These are phyloP conservation scores for Coccinonectria pachysandricola DNA, from an alignment of 2,329 filamentous ascomycete genomes.

Conservation along the genomic window DNA sequence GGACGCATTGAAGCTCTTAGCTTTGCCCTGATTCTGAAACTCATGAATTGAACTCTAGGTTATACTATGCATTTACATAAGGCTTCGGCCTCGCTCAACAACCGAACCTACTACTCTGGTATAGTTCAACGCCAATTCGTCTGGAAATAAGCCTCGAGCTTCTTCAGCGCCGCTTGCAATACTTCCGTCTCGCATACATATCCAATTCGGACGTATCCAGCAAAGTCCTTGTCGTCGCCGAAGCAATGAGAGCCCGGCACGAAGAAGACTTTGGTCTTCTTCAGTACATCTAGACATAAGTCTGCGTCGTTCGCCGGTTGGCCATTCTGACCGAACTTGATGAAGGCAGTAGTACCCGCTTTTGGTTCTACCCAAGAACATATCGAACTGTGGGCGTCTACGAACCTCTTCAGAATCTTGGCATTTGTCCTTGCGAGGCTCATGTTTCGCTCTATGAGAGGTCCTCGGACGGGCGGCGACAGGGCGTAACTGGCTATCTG, in stretches of 20 bases:
- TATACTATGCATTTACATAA: not conserved
- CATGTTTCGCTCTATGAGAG: slow-evolving; percentile 42
- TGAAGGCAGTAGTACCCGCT: slow-evolving; percentile 70
- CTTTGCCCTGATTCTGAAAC: no score
- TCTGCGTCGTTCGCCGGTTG: slow-evolving; percentile 59
- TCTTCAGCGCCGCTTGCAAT: slow-evolving; percentile 54
- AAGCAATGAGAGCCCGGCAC: slow-evolving; percentile 67
- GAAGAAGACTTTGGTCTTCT: slow-evolving; percentile 62
- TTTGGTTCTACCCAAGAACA: slow-evolving; percentile 64
- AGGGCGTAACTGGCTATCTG: slow-evolving; percentile 67
- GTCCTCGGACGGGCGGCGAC: slow-evolving; percentile 31
- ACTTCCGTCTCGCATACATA: slow-evolving; percentile 63
- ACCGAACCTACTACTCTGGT: no score
- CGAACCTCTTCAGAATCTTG: slow-evolving; percentile 54
- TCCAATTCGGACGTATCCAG: slow-evolving; percentile 67
- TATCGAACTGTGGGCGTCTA: slow-evolving; percentile 51
- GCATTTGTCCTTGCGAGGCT: slow-evolving; percentile 59
- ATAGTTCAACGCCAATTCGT: no score
- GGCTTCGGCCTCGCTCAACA: no score
- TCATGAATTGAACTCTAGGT: no score
- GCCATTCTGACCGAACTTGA: slow-evolving; percentile 54
- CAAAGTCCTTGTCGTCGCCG: slow-evolving; percentile 54
- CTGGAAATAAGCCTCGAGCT: slow-evolving; percentile 33
- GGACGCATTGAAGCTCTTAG: no score
- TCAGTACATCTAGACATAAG: slow-evolving; percentile 59